A percentile compares a stretch with the other conserved stretches of the same genome.
These are phyloP conservation scores for Puccinia triticina DNA, from an alignment of 1,284 basidiomycete species.

Conservation along the genomic window DNA sequence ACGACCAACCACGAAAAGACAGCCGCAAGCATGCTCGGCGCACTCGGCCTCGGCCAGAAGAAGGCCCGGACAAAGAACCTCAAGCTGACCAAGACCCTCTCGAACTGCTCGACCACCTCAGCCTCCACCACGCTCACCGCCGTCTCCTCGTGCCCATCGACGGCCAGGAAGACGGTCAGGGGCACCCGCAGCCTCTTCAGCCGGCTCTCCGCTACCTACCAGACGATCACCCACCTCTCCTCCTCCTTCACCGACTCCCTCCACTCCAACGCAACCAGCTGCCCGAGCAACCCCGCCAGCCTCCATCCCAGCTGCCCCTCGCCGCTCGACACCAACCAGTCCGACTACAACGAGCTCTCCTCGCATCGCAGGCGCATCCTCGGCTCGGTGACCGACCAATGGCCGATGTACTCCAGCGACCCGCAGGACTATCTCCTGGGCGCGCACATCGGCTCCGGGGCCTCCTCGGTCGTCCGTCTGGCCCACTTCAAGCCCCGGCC, in stretches of 20 bases:
- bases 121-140: not conserved
- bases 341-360: constrained; percentile 20
- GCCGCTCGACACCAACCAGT: not conserved
- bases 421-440: constrained; percentile 57
- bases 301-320: not conserved
- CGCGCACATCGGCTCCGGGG: constrained; percentile 69
- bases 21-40: no score
- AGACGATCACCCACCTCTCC: constrained; percentile 9
- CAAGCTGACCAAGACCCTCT: constrained; percentile 8
- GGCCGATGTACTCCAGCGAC: constrained; percentile 74
- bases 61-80: not conserved
- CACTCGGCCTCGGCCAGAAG: not conserved
- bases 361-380: constrained; percentile 55
- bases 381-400: constrained; percentile 80
- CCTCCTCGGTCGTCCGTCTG: constrained; percentile 80
- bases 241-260: constrained; percentile 22
- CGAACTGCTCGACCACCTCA: not conserved
- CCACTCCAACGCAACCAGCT: not conserved
- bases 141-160: not conserved
- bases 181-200: not conserved
- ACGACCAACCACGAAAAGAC: no score
- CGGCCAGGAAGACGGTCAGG: not conserved
- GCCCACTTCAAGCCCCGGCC: constrained; percentile 68
- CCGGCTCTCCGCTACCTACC: not conserved
- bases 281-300: not conserved